A percentile compares a stretch with the other conserved stretches of the same genome.
These are phyloP conservation scores for Apiospora sp. DNA, from an alignment of 2,329 filamentous ascomycete species.

Conservation along the genomic window DNA sequence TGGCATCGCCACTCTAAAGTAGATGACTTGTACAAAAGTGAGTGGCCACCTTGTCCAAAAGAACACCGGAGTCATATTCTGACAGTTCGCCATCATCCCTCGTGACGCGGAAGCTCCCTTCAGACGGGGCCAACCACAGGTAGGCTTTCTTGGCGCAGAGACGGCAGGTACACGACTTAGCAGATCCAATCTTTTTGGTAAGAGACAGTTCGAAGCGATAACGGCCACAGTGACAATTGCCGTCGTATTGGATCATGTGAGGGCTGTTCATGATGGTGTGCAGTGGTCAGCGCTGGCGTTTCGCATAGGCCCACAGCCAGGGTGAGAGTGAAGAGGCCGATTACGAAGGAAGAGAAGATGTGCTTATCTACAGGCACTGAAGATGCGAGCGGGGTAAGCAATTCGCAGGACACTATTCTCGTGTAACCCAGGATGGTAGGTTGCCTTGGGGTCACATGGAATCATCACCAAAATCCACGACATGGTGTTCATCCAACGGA, in stretches of 20 bases:
- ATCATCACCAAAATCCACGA: too few species aligned
- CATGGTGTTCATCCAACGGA: too few species aligned
- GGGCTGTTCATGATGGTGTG: not conserved
- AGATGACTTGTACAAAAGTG: too few species aligned
- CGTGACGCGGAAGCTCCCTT: constrained; percentile 5
- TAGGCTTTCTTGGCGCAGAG: constrained; percentile 42
- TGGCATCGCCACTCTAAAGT: not conserved
- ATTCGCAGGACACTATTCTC: not conserved
- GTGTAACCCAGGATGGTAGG: not conserved
- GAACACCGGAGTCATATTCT: not conserved
- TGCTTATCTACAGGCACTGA: not conserved
- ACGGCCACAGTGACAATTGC: constrained; percentile 40
- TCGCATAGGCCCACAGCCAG: not conserved
- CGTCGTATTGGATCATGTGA: constrained; percentile 17
- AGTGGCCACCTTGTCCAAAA: not conserved
- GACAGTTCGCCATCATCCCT: not conserved
- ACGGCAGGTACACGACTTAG: constrained; percentile 35
- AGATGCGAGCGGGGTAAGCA: not conserved
- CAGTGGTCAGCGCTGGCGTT: not conserved
- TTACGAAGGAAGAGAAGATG: not conserved
- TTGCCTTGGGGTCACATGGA: not conserved
- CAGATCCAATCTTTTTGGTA: constrained; percentile 24
- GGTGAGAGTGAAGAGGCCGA: not conserved
- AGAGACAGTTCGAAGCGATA: constrained; percentile 37
- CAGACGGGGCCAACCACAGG: constrained; percentile 34